Evolutionary conservation across 768 basidiomycete species (phyloP).

Genomic region (Pleurotus tuoliensis): DNA sequence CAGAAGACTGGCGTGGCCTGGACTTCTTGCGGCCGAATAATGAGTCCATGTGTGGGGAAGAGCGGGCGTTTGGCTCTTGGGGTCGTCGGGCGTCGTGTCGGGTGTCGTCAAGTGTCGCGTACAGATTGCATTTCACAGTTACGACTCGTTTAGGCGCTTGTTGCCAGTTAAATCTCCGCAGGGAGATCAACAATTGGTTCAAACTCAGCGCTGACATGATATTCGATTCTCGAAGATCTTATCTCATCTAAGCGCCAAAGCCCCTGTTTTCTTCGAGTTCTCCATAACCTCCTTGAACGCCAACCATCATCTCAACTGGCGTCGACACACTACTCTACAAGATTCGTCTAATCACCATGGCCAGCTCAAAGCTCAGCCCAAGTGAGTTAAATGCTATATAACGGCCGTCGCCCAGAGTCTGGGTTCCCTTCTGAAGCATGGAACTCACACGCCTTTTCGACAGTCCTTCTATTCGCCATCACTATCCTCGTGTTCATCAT

Average conservation of each 20-base stretch:
- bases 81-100: not conserved
- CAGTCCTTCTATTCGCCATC: conserved; percentile 5
- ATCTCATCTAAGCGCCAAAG: too few species aligned
- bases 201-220: too few species aligned
- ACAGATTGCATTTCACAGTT: not conserved
- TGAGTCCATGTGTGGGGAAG: conserved; percentile 46
- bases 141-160: too few species aligned
- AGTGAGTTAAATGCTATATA: not conserved
- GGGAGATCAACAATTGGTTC: too few species aligned
- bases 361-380: not conserved
- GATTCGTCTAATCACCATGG: not conserved
- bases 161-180: too few species aligned
- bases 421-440: not conserved
- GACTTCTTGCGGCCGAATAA: conserved; percentile 64
- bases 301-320: not conserved
- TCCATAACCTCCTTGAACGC: not conserved
- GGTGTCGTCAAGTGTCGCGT: conserved; percentile 2
- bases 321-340: not conserved
- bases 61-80: not conserved
- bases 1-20: conserved; percentile 58
- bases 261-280: too few species aligned
- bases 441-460: not conserved
- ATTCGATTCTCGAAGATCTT: too few species aligned
- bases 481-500: conserved; percentile 5
- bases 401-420: not conserved